Base-by-base conservation (phyloP, 805 yeast species). In the Candida stauntonica region DNA sequence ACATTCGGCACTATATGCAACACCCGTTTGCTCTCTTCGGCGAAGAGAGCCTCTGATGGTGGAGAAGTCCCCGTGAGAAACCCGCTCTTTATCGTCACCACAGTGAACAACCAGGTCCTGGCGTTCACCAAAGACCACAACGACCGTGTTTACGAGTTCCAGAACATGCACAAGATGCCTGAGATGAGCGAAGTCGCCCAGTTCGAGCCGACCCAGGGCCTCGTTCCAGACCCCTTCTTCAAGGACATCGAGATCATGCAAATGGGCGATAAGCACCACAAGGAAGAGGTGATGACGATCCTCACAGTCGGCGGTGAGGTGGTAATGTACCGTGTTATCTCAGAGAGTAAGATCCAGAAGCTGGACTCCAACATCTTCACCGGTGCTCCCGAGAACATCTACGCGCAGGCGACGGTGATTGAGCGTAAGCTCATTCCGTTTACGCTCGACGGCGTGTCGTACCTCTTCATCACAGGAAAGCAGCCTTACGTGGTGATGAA, bases 261-360 rank as follows among this genome's bases (percentile, higher is more conserved):
- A 32, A 53, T 87, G 21, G 96, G 96, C 5, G 85, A 82, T 50
- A 56, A 62, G 7, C 47, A 56, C 24, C 45, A 55, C 20, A 68
- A 72, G 31, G 81, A 79, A 33, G 88, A 84, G 48, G 78, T 78
- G 55, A 58, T 88, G 41, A 70, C 87, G 0, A 67, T 86, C 7
- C 61, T 86, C 35, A 87, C 95, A 0, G 75, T 79, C 54, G 93
- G 94, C 37, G 95, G 94, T 50, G 93, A 86, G 56, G 64, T 87
- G 2, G 64, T 77, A 26, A 63, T 84, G 35, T 88, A 87, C 57
- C 78, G 77, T 48, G 63, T 79, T 26, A 76, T 61, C 44, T 64
- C 70, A 49, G 18, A 64, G 70, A 27, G 46, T 53, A 35, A 75
- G 71, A 54, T 71, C 65, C 40, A 67, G 62, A 51, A 73, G 70